Percentiles rank a stretch among this genome's conserved stretches.
phyloP scores from a whole-genome alignment of 139 green algal genomes.

The Volvox africanus region DNA sequence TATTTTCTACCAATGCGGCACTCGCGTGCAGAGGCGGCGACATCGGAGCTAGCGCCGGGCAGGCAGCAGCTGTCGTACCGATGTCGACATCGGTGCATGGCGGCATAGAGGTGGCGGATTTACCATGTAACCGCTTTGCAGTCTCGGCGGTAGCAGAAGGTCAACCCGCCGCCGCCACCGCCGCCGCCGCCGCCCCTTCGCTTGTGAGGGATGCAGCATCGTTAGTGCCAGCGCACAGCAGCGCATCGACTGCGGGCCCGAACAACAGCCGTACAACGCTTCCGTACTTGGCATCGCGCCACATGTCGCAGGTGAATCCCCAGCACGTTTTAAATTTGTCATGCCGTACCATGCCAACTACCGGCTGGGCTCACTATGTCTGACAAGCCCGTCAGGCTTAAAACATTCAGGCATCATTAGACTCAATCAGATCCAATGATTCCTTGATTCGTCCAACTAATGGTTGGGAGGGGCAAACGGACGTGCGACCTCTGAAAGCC shows the following conservation, averaged over 20 bases:
- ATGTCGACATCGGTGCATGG: no score
- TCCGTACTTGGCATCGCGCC: constrained; percentile 25
- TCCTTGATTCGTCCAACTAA: no score
- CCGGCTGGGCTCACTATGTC: no score
- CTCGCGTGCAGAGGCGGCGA: neutral
- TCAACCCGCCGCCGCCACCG: neutral
- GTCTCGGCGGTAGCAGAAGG: neutral
- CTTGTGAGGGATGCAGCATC: neutral
- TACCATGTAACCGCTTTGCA: neutral
- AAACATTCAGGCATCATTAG: no score
- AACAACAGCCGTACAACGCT: constrained; percentile 8
- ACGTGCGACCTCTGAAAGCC: no score
- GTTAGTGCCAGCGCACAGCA: neutral
- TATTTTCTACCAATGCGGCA: neutral
- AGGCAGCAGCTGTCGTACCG: neutral
- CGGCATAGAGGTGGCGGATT: no score
- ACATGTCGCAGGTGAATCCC: constrained; percentile 27
- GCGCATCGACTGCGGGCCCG: neutral
- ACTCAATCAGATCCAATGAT: no score
- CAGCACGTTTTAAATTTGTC: no score
- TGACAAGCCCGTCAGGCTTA: no score
- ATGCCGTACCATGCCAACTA: no score
- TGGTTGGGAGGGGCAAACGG: no score
- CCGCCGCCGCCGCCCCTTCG: neutral
- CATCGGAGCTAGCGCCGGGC: neutral